phyloP scores from a whole-genome alignment of 306 rosid species.

The Cucurbita maxima region DNA sequence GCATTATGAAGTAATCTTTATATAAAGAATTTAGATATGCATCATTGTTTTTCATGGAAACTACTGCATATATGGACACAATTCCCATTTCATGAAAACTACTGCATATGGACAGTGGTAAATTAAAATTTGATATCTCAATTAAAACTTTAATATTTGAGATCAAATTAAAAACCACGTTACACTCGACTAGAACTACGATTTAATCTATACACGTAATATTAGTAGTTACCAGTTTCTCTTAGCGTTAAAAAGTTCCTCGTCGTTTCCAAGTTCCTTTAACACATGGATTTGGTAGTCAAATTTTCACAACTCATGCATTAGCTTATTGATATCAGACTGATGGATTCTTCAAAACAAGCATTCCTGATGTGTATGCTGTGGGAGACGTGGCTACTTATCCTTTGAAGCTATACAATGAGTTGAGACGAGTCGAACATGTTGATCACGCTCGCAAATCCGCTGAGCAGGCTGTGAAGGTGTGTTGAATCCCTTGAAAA shows the following conservation, averaged over 20 bases:
- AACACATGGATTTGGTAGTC: background rate
- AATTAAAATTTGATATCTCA: background rate
- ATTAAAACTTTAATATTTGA: no score
- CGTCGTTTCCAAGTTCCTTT: background rate
- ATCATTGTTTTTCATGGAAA: background rate
- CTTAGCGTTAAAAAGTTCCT: background rate
- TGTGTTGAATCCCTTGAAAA: slow-evolving; percentile 14
- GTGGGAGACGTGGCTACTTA: slow-evolving; percentile 96
- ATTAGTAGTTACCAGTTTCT: background rate
- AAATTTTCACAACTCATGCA: background rate
- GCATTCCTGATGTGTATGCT: slow-evolving; percentile 74
- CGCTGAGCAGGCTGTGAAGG: slow-evolving; percentile 99
- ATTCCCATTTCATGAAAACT: background rate
- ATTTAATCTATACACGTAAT: background rate
- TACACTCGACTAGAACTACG: no score
- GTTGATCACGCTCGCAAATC: slow-evolving; percentile 96
- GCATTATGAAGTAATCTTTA: background rate
- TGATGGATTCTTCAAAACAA: slow-evolving; percentile 70
- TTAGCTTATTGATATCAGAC: slow-evolving; percentile 41
- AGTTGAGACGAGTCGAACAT: slow-evolving; percentile 85
- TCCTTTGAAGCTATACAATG: slow-evolving; percentile 74
- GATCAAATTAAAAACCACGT: background rate
- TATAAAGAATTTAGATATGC: background rate
- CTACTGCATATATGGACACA: background rate
- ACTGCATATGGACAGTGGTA: background rate